These are phyloP conservation scores for Penicillium sp. DNA, from an alignment of 2,329 filamentous ascomycete genomes.

Conservation along the genomic window DNA sequence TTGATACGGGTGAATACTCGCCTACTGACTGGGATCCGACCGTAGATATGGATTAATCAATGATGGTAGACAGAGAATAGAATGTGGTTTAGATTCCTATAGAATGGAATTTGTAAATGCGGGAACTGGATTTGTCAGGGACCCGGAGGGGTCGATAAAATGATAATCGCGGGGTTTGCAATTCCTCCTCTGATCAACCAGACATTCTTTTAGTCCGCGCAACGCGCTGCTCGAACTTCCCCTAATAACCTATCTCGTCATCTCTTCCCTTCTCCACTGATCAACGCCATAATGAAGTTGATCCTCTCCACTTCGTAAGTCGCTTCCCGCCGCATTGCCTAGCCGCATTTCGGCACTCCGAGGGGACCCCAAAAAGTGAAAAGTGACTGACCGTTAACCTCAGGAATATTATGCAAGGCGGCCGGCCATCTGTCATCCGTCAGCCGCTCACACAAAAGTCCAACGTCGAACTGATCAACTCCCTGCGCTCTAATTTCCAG, in stretches of 20 bases:
- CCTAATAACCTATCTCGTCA: not conserved
- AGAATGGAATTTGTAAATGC: not conserved
- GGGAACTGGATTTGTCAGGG: constrained; percentile 22
- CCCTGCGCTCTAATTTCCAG: constrained; percentile 78
- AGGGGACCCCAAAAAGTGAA: not conserved
- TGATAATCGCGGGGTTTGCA: constrained; percentile 25
- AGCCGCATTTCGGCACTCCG: not conserved
- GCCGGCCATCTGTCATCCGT: constrained; percentile 78
- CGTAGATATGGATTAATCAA: constrained; percentile 30
- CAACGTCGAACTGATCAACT: constrained; percentile 88
- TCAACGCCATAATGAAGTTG: constrained; percentile 71
- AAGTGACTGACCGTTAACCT: constrained; percentile 2
- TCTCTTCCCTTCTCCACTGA: not conserved
- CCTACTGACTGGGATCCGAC: constrained; percentile 61
- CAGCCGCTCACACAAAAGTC: constrained; percentile 77
- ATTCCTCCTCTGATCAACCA: not conserved
- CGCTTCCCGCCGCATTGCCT: not conserved
- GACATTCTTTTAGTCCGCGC: not conserved
- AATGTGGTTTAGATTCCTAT: not conserved
- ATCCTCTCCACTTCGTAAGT: constrained; percentile 82
- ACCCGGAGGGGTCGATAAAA: constrained; percentile 3
- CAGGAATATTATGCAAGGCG: constrained; percentile 81
- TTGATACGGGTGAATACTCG: constrained; percentile 58
- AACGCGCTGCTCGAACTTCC: not conserved
- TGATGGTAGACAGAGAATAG: not conserved